These are phyloP conservation scores for Thalassiosira profunda DNA, from an alignment of 108 stramenopile species.

Conservation along the genomic window DNA sequence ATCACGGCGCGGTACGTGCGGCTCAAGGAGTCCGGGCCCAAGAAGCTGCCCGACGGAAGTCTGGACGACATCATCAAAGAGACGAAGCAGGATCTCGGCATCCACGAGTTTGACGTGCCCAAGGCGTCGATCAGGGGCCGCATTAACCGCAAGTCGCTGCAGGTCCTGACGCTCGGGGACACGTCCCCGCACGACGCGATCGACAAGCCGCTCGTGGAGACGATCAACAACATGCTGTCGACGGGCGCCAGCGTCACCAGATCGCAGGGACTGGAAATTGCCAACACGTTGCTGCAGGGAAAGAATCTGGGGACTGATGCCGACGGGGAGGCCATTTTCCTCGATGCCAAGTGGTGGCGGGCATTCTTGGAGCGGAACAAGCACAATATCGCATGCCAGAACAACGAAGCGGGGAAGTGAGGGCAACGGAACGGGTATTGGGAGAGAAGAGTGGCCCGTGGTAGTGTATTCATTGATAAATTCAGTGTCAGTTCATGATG, in stretches of 20 bases:
- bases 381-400: too few relatives aligned
- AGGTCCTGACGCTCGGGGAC: conserved; percentile 1
- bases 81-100: conserved; percentile 21
- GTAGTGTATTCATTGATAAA: too few relatives aligned
- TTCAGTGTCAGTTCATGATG: too few relatives aligned
- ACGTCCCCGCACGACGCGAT: conserved; percentile 11
- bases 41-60: conserved; percentile 10
- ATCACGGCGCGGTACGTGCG: conserved; percentile 16
- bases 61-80: not conserved
- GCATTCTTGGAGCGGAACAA: conserved; percentile 10
- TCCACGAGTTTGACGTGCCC: conserved; percentile 21
- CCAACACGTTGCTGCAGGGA: conserved; percentile 1
- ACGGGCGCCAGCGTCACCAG: conserved; percentile 7
- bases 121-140: conserved; percentile 11
- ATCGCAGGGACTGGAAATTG: conserved; percentile 14
- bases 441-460: too few relatives aligned
- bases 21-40: conserved; percentile 6
- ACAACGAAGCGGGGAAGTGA: too few relatives aligned
- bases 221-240: conserved; percentile 15
- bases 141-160: conserved; percentile 8
- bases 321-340: not conserved
- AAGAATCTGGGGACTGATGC: conserved; percentile 16
- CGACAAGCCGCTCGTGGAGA: conserved; percentile 9
- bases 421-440: too few relatives aligned
- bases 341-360: conserved; percentile 29